phyloP scores from a whole-genome alignment of 805 yeast species.

The Metschnikowia picachoensis region DNA sequence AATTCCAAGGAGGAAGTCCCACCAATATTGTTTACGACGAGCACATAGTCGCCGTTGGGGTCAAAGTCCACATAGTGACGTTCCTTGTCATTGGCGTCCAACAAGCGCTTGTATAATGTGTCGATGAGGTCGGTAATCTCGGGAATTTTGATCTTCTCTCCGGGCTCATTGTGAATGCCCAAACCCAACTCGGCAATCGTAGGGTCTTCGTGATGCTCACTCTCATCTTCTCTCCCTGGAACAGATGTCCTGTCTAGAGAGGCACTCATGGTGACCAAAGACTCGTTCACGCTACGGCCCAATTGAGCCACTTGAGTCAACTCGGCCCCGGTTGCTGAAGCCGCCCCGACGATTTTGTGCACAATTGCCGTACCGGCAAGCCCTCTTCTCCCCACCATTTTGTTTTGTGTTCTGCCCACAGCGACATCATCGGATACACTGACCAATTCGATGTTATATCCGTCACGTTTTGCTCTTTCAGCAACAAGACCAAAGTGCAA shows the following conservation, averaged over 20 bases:
- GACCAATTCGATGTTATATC: constrained; percentile 66
- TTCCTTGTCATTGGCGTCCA: constrained; percentile 64
- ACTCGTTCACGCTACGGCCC: constrained; percentile 59
- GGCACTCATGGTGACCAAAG: constrained; percentile 82
- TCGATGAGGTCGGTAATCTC: constrained; percentile 54
- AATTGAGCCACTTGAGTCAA: constrained; percentile 52
- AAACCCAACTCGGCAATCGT: constrained; percentile 85
- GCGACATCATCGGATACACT: constrained; percentile 91
- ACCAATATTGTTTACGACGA: constrained; percentile 82
- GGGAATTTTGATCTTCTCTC: constrained; percentile 73
- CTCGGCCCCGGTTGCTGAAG: constrained; percentile 39
- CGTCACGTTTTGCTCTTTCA: constrained; percentile 79
- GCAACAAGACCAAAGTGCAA: constrained; percentile 89
- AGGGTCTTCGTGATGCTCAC: constrained; percentile 43
- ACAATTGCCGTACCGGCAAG: constrained; percentile 87
- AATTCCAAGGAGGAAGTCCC: constrained; percentile 83
- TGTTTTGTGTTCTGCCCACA: constrained; percentile 86
- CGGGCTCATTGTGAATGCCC: constrained; percentile 96
- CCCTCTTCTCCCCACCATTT: constrained; percentile 91
- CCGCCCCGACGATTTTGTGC: constrained; percentile 83
- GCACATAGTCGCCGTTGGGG: constrained; percentile 59
- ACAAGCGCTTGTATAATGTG: constrained; percentile 57
- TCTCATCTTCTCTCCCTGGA: constrained; percentile 62
- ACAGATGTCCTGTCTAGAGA: constrained; percentile 86
- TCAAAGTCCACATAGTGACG: constrained; percentile 76